Base-by-base conservation (phyloP, 805 yeast genomes). In the Cyberlindnera suaveolens region DNA sequence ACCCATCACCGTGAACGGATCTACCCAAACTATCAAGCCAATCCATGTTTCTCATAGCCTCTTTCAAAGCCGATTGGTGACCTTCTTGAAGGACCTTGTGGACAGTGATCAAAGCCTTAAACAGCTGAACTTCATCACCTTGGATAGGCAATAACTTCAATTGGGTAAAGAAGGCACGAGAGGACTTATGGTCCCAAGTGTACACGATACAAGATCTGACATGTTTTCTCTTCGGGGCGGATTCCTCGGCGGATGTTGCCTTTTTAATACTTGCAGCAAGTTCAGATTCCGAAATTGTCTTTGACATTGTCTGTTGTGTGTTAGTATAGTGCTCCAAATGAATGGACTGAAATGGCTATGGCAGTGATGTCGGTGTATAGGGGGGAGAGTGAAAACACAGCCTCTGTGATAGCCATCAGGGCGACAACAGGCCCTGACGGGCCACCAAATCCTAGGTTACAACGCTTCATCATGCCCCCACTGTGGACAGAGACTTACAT, bases 61-160 rank as follows among this genome's bases (percentile, higher is more conserved):
- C 96, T 40, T 77, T 72, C 54, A 91, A 66, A 6, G 87, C 80
- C 23, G 86, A 75, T 13, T 88, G 88, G 61, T 91, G 98, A n/a
- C 99, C 99, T 64, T 91, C 99, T 62, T 93, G 98, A n/a, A 91
- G 67, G 6, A 93, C 91, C 57, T 91, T 90, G 57, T 91, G 98
- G 38, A 89, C 74, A 50, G 86, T 74, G 42, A 90, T 85, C 58
- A 93, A 68, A 14, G 95, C 82, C 61, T 91, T 91, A 68, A 89
- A 90, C 48, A 85, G 64, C 63, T 85, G 95, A 15, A 90, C 75
- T 51, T 88, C 95, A 56, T 86, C 91, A 44, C 77, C 74, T 49
- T 82, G 89, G 45, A 90, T 67, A 1, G 97, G 96, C 48, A 81
- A 79, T 41, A 83, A 64, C 62, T 85, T 87, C 48, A 91, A 68